These are phyloP conservation scores for Pogostemon cablin DNA, from an alignment of 257 asterid genomes.

Conservation along the genomic window DNA sequence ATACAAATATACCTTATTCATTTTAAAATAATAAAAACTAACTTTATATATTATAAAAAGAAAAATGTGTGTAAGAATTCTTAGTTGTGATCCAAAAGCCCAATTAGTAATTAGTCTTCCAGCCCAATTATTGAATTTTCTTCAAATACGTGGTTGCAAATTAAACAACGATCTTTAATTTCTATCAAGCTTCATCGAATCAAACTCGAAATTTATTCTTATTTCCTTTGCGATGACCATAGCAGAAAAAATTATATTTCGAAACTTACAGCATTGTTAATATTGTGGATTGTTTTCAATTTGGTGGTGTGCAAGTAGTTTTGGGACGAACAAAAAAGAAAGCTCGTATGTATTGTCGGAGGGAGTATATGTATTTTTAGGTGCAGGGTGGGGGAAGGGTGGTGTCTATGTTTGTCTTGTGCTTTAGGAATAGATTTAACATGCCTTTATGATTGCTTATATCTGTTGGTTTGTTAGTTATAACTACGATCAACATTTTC, in stretches of 20 bases:
- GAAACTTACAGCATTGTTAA: neutral
- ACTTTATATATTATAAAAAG: too few relatives aligned
- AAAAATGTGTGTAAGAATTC: too few relatives aligned
- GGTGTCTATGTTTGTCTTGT: neutral
- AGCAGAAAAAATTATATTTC: constrained; percentile 7
- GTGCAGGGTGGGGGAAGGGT: neutral
- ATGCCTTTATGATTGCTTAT: neutral
- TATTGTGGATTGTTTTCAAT: too few relatives aligned
- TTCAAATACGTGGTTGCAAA: constrained; percentile 31
- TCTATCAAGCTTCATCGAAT: constrained; percentile 17
- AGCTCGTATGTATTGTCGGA: neutral
- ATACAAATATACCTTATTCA: too few relatives aligned
- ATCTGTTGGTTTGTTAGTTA: neutral
- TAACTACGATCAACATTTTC: neutral
- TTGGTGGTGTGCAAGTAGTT: too few relatives aligned
- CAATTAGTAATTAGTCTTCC: neutral
- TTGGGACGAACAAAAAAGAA: too few relatives aligned
- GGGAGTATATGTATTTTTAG: too few relatives aligned
- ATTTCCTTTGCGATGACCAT: neutral
- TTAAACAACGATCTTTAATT: constrained; percentile 33
- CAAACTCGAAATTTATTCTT: neutral
- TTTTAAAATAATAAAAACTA: too few relatives aligned
- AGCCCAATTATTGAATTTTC: constrained; percentile 21
- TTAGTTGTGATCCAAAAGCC: neutral
- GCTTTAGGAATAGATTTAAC: neutral